These are phyloP conservation scores for Casuarina cunninghamiana DNA, from an alignment of 306 rosid species.

Conservation along the genomic window DNA sequence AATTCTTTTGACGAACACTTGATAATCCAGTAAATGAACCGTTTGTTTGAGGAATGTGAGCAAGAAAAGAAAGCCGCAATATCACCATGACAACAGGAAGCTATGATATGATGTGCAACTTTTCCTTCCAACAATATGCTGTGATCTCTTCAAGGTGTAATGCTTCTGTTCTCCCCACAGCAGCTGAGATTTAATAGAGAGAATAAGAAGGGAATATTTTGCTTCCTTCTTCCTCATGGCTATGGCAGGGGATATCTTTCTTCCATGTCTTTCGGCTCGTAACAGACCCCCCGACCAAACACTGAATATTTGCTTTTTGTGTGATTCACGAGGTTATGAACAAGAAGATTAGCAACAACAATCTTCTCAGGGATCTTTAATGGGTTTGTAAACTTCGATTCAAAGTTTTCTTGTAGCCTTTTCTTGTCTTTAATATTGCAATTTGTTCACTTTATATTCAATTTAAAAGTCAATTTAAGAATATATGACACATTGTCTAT, in stretches of 20 bases:
- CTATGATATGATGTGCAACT: background rate
- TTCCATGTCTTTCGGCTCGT: constrained; percentile 18
- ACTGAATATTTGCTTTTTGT: background rate
- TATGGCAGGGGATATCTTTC: constrained; percentile 20
- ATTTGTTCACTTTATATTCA: constrained; percentile 15
- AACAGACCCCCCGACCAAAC: constrained; percentile 15
- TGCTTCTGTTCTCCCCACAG: constrained; percentile 13
- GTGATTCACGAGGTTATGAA: background rate
- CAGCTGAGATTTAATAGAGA: background rate
- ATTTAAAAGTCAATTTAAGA: too few relatives aligned
- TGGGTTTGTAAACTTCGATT: constrained; percentile 27
- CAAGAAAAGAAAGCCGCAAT: constrained; percentile 21
- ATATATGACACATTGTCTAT: too few relatives aligned
- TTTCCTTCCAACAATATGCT: background rate
- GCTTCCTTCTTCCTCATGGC: constrained; percentile 34
- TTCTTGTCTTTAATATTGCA: background rate
- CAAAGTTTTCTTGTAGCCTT: constrained; percentile 27
- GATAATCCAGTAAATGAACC: background rate
- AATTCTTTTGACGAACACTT: background rate
- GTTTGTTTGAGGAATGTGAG: constrained; percentile 11
- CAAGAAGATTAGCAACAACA: background rate
- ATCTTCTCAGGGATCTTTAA: background rate
- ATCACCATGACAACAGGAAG: constrained; percentile 22
- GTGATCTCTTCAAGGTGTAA: background rate
- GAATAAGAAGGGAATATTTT: constrained; percentile 26